A percentile compares a stretch with the other conserved stretches of the same genome.
Conservation (phyloP, 371 early-diverging fungal genomes). For the Thermomucor indicae-seudaticae region DNA sequence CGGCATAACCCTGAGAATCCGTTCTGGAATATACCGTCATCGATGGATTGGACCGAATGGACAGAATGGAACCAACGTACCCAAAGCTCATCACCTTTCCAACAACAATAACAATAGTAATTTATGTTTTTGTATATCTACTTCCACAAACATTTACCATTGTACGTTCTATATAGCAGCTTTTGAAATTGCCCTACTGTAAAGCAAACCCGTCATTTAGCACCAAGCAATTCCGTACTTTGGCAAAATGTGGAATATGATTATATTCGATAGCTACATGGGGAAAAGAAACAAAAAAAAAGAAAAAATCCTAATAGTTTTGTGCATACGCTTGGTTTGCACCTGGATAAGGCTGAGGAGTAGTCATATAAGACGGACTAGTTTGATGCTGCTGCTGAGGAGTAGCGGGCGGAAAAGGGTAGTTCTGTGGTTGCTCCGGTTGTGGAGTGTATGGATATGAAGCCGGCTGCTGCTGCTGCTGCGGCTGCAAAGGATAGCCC, state of each 20-base stretch:
- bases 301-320: slow-evolving; percentile 2
- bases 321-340: slow-evolving; percentile 5
- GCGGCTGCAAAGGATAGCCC: neutral
- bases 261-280: too few relatives aligned
- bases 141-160: too few relatives aligned
- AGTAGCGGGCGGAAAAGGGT: neutral
- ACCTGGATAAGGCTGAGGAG: neutral
- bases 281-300: too few relatives aligned
- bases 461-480: slow-evolving; percentile 2
- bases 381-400: slow-evolving; percentile 1
- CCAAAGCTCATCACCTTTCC: too few relatives aligned
- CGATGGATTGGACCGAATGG: slow-evolving; percentile 47
- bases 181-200: too few relatives aligned
- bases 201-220: too few relatives aligned
- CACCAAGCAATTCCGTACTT: too few relatives aligned
- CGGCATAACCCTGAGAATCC: slow-evolving; percentile 43
- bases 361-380: neutral
- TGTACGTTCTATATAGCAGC: too few relatives aligned
- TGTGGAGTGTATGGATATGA: neutral
- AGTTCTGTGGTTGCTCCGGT: neutral
- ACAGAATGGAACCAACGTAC: slow-evolving; percentile 23
- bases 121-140: too few relatives aligned
- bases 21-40: slow-evolving; percentile 38
- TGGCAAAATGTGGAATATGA: too few relatives aligned
- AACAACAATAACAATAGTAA: too few relatives aligned